Evolutionary conservation across 805 yeast genomes (phyloP), one percentile per base, ranked within the genome.

Genomic region (Kazachstania taianensis): DNA sequence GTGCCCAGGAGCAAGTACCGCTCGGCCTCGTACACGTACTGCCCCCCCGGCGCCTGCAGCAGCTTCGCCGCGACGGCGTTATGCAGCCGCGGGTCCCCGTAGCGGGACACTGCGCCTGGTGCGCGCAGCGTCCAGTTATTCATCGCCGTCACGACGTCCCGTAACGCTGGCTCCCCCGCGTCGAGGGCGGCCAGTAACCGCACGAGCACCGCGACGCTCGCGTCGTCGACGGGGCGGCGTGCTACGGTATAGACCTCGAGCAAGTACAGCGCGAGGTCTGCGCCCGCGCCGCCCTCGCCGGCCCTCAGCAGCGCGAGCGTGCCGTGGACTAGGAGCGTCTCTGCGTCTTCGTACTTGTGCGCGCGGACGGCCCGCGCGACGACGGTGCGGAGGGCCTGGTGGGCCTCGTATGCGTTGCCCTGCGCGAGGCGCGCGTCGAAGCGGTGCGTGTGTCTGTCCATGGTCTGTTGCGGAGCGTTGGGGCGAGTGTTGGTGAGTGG

Each of bases 361-460:
- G 76, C 54, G 43, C 82, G 74, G 29, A 81, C 79, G 52, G 82
- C 81, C 53, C 98, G 69, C 46, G 86, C 86, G 28, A 83, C 82
- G 36, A 89, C 81, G 5, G 97, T 85, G 51, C 96, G 68, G 35
- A 92, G 69, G 0, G 95, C 87, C 59, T 92, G 97, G 56, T 89
- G 96, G 0, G 97, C 97, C 55, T 92, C 98, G 55, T 89, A 89
- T 62, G 70, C 85, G 37, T 86, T 81, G 2, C 83, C 84, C 33
- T 70, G 70, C 34, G 70, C 72, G 43, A 89, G 79, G 49, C 81
- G 78, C 18, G 50, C 69, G 50, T 77, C 73, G 62, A 80, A 81
- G 45, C 92, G 64, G 16, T 68, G 73, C 30, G 80, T n/a, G n/a
- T n/a, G n/a, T n/a, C n/a, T n/a, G n/a, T n/a, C n/a, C n/a, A n/a